A percentile compares a stretch with the other conserved stretches of the same genome.
Conservation (phyloP, 495 filamentous ascomycete genomes). For the Parachaetomium inaequale region DNA sequence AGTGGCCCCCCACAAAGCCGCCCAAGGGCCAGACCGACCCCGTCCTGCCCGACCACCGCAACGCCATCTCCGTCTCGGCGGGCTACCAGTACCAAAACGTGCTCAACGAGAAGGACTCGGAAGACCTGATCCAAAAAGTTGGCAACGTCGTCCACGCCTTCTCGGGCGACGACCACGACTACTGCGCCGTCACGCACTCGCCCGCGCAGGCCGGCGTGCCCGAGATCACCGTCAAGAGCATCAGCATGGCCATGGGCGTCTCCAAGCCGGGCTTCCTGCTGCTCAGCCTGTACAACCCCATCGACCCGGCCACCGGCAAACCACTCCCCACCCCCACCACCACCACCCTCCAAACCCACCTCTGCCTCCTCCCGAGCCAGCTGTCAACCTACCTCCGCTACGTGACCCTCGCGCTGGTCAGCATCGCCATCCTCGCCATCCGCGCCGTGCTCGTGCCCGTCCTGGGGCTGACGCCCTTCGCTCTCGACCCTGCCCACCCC, state of each 20-base stretch:
- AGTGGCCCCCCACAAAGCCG: conserved; percentile 63
- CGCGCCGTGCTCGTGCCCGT: conserved; percentile 57
- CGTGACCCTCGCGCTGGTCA: conserved; percentile 56
- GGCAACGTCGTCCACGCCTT: conserved; percentile 79
- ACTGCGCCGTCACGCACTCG: conserved; percentile 83
- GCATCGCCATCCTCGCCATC: conserved; percentile 55
- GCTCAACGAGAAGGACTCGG: conserved; percentile 67
- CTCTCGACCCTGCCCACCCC: conserved; percentile 41
- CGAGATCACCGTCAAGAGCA: conserved; percentile 92
- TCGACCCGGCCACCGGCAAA: conserved; percentile 58
- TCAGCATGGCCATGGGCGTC: conserved; percentile 97
- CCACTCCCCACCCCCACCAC: conserved; percentile 39
- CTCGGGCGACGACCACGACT: conserved; percentile 97
- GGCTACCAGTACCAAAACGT: conserved; percentile 99
- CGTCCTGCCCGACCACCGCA: conserved; percentile 65
- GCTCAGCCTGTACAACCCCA: conserved; percentile 86
- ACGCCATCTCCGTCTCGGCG: conserved; percentile 65
- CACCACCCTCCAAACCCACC: conserved; percentile 73
- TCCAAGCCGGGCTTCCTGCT: conserved; percentile 81
- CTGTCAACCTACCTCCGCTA: conserved; percentile 79
- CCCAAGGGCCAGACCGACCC: conserved; percentile 52
- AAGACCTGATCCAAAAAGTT: conserved; percentile 64
- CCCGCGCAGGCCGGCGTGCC: conserved; percentile 58
- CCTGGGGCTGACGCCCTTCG: conserved; percentile 44
- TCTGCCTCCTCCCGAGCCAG: conserved; percentile 89